Conservation (phyloP, 2,329 filamentous ascomycete species). For the Xylaria digitata region DNA sequence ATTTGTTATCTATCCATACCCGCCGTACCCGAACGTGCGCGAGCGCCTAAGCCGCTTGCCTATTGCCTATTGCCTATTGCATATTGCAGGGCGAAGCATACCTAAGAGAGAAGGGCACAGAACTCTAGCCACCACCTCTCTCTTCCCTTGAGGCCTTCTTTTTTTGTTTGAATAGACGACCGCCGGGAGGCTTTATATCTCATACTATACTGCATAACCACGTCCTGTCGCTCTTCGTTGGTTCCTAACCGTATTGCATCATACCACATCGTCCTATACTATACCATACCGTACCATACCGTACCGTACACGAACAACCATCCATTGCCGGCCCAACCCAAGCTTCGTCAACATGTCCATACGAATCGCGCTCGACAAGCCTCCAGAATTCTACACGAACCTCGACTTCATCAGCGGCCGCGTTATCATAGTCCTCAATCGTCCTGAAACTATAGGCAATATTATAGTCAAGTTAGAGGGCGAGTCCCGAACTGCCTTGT, state of each 20-base stretch:
- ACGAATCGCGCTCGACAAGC: constrained; percentile 72
- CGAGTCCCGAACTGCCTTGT: constrained; percentile 76
- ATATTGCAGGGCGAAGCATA: background rate
- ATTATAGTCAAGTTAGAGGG: constrained; percentile 87
- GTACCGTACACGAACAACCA: background rate
- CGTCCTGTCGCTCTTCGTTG: too few relatives aligned
- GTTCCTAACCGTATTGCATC: too few relatives aligned
- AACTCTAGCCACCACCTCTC: background rate
- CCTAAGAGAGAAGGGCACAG: background rate
- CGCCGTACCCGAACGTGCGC: constrained; percentile 13
- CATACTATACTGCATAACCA: background rate
- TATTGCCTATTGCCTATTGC: too few relatives aligned
- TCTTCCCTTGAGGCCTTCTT: background rate
- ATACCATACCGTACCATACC: too few relatives aligned
- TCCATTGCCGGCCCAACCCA: background rate
- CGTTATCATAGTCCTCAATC: constrained; percentile 67
- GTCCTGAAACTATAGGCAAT: constrained; percentile 75
- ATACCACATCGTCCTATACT: too few relatives aligned
- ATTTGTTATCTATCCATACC: constrained; percentile 3
- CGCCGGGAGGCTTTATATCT: background rate
- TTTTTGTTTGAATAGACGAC: background rate
- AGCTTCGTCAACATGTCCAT: constrained; percentile 67
- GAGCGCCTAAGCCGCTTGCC: background rate
- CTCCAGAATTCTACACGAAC: constrained; percentile 81
- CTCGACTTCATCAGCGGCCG: constrained; percentile 77